Percentiles rank a stretch among this genome's conserved stretches.
Evolutionary conservation across 148 eudicot species (phyloP).

Genomic region (Arctostaphylos glauca): DNA sequence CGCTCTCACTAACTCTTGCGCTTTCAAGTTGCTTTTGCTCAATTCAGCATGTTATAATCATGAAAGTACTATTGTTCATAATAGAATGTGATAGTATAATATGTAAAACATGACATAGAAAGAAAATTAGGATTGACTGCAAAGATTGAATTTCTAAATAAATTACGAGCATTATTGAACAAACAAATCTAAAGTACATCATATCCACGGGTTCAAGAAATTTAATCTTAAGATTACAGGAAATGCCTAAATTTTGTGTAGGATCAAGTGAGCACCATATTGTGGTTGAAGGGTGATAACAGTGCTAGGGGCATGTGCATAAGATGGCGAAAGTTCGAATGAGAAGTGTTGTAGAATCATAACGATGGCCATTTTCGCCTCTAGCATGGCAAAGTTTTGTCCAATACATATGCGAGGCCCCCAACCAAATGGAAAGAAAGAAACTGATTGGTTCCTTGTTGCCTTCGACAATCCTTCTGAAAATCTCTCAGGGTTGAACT

Average conservation of each 20-base stretch:
- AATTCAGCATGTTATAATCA: no score
- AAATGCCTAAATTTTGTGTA: conserved; percentile 12
- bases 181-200: not conserved
- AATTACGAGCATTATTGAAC: no score
- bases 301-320: conserved; percentile 17
- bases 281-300: conserved; percentile 12
- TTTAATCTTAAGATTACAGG: not conserved
- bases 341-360: conserved; percentile 22
- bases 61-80: no score
- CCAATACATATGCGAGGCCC: conserved; percentile 22
- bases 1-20: no score
- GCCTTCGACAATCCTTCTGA: conserved; percentile 21
- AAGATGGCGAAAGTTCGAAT: conserved; percentile 22
- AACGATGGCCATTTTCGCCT: conserved; percentile 14
- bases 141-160: no score
- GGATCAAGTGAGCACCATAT: conserved; percentile 23
- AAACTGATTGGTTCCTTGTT: conserved; percentile 6
- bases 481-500: conserved; percentile 26
- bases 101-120: no score
- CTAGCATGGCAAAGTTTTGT: conserved; percentile 22
- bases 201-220: not conserved
- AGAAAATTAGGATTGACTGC: no score
- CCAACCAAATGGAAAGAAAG: conserved; percentile 22
- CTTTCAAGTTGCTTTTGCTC: no score
- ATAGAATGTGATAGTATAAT: no score